Base-by-base conservation (phyloP, 1,139 yeast species). In the Eremothecium sinecaudum region DNA sequence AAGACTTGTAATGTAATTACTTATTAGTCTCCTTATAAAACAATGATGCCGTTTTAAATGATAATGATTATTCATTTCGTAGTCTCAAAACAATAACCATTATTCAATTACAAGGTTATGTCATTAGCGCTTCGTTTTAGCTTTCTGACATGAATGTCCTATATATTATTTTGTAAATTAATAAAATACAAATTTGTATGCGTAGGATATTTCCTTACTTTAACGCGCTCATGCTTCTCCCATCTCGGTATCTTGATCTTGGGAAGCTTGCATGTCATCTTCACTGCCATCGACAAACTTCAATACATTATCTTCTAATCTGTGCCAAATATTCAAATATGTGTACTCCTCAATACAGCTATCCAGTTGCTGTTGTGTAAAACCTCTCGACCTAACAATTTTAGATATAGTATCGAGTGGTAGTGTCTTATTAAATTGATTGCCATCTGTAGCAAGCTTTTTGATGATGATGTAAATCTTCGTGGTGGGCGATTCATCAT, bases 381-480 rank as follows among this genome's bases (percentile, higher is more conserved):
- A 87, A 3, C 96, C 96, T 58, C 81, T 79, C 17, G 83, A 81
- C 35, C 82, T 64, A 25, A 81, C 78, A n/a, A 86, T 67, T 41
- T 77, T 76, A 41, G 73, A 70, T 40, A 90, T 65, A 5, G 64
- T 71, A 13, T 66, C 68, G 61, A 79, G 59, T n/a, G 77, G 65
- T 51, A 82, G 57, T 18, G 66, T 60, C 40, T 61, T 58, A 35
- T 61, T 55, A 41, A 58, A 56, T 12, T 66, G 41, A 13, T 42
- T 42, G 63, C 31, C 65, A 58, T 51, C 56, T 31, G 51, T 51
- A 9, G 54, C 53, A 54, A 55, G 40, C 29, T 50, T 50, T 40
- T 53, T 50, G 32, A 53, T 51, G 34, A 76, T 67, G 45, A 73
- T 71, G 58, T 69, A 77, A 42, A 81, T 77, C 56, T 70, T 72